phyloP scores from a whole-genome alignment of 345 rosid genomes.

The Mangifera indica region DNA sequence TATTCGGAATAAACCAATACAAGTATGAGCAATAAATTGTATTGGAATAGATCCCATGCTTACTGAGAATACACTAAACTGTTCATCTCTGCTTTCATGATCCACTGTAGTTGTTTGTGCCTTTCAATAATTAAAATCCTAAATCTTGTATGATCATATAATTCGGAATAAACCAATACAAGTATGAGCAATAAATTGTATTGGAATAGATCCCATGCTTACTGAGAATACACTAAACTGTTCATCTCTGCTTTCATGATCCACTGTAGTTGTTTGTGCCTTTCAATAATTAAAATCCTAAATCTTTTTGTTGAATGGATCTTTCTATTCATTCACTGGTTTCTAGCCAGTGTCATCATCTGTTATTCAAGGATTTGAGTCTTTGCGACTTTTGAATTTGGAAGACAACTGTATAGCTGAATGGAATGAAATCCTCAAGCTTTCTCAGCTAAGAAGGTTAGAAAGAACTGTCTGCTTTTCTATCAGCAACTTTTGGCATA shows the following conservation, averaged over 20 bases:
- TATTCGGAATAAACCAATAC: not conserved
- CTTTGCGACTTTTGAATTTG: slow-evolving; percentile 77
- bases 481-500: slow-evolving; percentile 2
- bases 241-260: slow-evolving; percentile 5
- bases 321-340: not conserved
- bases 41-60: not conserved
- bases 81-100: slow-evolving; percentile 1
- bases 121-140: not conserved
- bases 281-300: not conserved
- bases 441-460: slow-evolving; percentile 72
- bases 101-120: not conserved
- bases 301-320: not conserved
- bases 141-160: too few relatives aligned
- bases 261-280: not conserved
- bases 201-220: not conserved
- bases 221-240: not conserved
- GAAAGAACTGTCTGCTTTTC: slow-evolving; percentile 23
- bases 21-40: not conserved
- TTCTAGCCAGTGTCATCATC: slow-evolving; percentile 50
- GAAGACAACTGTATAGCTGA: slow-evolving; percentile 79
- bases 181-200: not conserved
- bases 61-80: not conserved
- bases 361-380: slow-evolving; percentile 53
- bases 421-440: slow-evolving; percentile 79
- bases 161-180: not conserved